phyloP scores from a whole-genome alignment of 148 eudicot species.

The Camellia granthamiana region DNA sequence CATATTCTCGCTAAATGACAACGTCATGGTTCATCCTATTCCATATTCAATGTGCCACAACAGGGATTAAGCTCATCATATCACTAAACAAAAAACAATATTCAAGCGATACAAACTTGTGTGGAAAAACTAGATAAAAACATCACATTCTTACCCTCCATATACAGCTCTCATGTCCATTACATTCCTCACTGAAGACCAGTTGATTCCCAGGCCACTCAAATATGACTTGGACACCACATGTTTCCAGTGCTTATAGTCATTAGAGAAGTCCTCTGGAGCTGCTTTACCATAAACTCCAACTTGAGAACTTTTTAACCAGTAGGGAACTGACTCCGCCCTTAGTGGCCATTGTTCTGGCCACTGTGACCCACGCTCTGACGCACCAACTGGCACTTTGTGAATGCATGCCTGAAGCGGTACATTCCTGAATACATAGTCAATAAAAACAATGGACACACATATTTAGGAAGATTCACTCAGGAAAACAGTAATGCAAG shows the following conservation, averaged over 20 bases:
- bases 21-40: not conserved
- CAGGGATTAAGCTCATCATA: not conserved
- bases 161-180: slow-evolving; percentile 82
- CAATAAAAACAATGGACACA: not conserved
- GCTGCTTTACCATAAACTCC: slow-evolving; percentile 70
- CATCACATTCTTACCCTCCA: slow-evolving; percentile 56
- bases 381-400: slow-evolving; percentile 50
- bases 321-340: slow-evolving; percentile 53
- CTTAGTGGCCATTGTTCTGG: slow-evolving; percentile 65
- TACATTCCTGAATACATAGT: slow-evolving; percentile 44
- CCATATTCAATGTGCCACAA: not conserved
- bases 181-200: slow-evolving; percentile 68
- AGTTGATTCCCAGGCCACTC: slow-evolving; percentile 61
- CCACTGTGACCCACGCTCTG: slow-evolving; percentile 63
- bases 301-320: slow-evolving; percentile 53
- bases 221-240: slow-evolving; percentile 52
- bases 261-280: slow-evolving; percentile 57
- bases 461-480: not conserved
- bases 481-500: not conserved
- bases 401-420: slow-evolving; percentile 64
- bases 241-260: slow-evolving; percentile 62
- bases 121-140: not conserved
- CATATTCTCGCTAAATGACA: not conserved
- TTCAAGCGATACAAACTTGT: not conserved
- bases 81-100: not conserved